Percentiles rank a stretch among this genome's conserved stretches.
Conservation (phyloP, 2,329 filamentous ascomycete species). For the Dactylellina haptotyla region DNA sequence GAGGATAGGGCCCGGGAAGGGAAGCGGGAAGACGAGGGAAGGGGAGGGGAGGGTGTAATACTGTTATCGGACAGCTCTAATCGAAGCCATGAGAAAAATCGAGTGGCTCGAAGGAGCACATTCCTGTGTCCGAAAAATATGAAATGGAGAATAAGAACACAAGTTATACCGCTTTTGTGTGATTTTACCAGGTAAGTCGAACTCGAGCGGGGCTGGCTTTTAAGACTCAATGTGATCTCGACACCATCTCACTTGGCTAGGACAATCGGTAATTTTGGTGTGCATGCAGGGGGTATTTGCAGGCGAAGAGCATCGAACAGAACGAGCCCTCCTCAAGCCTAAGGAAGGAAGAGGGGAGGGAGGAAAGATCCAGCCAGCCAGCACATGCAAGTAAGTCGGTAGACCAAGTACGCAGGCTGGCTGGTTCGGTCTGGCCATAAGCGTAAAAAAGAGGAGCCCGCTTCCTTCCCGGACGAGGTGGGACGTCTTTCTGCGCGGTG, state of each 20-base stretch:
- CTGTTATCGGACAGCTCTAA: slow-evolving; percentile 10
- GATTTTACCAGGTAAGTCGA: slow-evolving; percentile 34
- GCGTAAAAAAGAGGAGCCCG: slow-evolving; percentile 41
- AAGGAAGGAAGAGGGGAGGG: slow-evolving; percentile 2
- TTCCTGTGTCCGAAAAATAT: slow-evolving; percentile 7
- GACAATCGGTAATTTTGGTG: slow-evolving; percentile 52
- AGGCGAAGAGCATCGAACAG: slow-evolving; percentile 51
- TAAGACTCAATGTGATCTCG: slow-evolving; percentile 47
- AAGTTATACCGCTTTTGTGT: slow-evolving; percentile 27
- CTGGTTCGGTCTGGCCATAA: slow-evolving; percentile 33
- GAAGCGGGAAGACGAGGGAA: slow-evolving; percentile 5
- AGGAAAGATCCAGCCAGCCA: slow-evolving; percentile 1
- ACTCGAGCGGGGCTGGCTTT: slow-evolving; percentile 47
- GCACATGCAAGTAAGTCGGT: slow-evolving; percentile 43
- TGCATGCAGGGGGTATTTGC: slow-evolving; percentile 53
- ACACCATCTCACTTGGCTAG: slow-evolving; percentile 46
- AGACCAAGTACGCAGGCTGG: no score
- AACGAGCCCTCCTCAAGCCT: slow-evolving; percentile 28
- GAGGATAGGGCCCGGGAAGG: slow-evolving; percentile 9
- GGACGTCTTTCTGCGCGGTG: slow-evolving; percentile 19
- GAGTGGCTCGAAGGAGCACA: slow-evolving; percentile 21
- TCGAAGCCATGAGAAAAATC: slow-evolving; percentile 21
- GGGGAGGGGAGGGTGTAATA: slow-evolving; percentile 1
- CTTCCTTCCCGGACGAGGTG: slow-evolving; percentile 30
- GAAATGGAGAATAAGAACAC: slow-evolving; percentile 20